phyloP scores from a whole-genome alignment of 345 rosid species.

The Linum usitatissimum region DNA sequence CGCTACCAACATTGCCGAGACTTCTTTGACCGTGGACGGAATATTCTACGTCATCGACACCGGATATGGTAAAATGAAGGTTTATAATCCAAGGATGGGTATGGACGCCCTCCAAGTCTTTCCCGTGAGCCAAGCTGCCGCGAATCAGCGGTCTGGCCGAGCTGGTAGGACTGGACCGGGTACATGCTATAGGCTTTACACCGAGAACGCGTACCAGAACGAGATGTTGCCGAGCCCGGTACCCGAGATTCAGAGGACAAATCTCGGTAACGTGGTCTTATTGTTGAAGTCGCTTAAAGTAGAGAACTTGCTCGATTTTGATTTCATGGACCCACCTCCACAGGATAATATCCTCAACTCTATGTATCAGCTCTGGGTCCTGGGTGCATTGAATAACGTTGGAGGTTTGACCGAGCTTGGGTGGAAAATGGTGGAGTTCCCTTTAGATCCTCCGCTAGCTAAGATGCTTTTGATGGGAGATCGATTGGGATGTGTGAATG shows the following conservation, averaged over 20 bases:
- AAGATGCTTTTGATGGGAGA: slow-evolving; percentile 98
- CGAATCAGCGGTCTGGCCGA: slow-evolving; percentile 97
- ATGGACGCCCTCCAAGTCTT: slow-evolving; percentile 99
- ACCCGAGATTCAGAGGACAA: slow-evolving; percentile 97
- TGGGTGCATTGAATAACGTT: slow-evolving; percentile 89
- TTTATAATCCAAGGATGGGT: slow-evolving; percentile 96
- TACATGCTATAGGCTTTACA: slow-evolving; percentile 85
- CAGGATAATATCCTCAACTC: slow-evolving; percentile 96
- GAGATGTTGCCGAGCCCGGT: slow-evolving; percentile 87
- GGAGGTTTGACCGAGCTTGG: slow-evolving; percentile 80
- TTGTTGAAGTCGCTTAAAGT: slow-evolving; percentile 85
- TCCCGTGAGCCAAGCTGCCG: slow-evolving; percentile 93
- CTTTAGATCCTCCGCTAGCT: slow-evolving; percentile 93
- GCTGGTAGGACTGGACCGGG: slow-evolving; percentile 99
- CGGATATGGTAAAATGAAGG: slow-evolving; percentile 96
- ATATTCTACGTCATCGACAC: slow-evolving; percentile 88
- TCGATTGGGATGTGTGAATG: slow-evolving; percentile 59
- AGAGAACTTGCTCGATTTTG: slow-evolving; percentile 84
- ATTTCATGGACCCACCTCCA: slow-evolving; percentile 99
- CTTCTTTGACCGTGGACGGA: slow-evolving; percentile 94
- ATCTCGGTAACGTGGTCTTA: slow-evolving; percentile 90
- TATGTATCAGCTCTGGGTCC: slow-evolving; percentile 96
- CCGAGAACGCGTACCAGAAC: slow-evolving; percentile 80
- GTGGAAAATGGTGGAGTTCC: slow-evolving; percentile 99
- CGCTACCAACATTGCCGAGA: slow-evolving; percentile 96